These are phyloP conservation scores for Diaporthe longicolla DNA, from an alignment of 2,329 filamentous ascomycete genomes.

Conservation along the genomic window DNA sequence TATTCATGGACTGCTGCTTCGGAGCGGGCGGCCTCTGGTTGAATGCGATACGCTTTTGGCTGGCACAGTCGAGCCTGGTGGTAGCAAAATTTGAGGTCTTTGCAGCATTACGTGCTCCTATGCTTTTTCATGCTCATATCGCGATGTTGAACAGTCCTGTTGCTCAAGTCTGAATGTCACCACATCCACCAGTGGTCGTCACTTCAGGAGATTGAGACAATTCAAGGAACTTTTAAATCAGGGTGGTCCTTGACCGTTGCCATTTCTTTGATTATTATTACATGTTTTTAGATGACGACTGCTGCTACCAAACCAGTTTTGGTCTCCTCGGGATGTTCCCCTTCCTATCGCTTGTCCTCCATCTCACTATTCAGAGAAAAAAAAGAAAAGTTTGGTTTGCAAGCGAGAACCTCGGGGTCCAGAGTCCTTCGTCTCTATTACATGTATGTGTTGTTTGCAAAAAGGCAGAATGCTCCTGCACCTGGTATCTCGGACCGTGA, in stretches of 20 bases:
- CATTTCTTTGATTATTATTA: conserved; percentile 32
- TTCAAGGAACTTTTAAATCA: neutral
- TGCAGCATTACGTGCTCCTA: neutral
- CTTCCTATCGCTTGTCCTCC: conserved; percentile 19
- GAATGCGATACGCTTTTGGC: neutral
- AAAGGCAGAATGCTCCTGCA: conserved; percentile 33
- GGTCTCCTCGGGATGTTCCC: conserved; percentile 7
- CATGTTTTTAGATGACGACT: conserved; percentile 21
- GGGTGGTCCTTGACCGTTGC: conserved; percentile 20
- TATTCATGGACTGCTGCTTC: neutral
- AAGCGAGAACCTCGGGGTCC: conserved; percentile 29
- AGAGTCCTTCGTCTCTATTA: conserved; percentile 39
- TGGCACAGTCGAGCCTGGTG: no score
- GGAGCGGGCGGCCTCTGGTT: neutral
- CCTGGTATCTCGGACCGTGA: conserved; percentile 32
- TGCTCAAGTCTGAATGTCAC: no score
- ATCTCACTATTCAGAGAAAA: conserved; percentile 16
- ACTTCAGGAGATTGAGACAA: neutral
- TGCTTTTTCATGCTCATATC: neutral
- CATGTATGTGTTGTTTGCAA: conserved; percentile 36
- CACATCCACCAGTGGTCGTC: neutral
- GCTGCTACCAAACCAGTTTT: conserved; percentile 12
- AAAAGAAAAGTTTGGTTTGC: conserved; percentile 26
- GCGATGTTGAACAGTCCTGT: no score
- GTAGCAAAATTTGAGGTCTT: neutral